These are phyloP conservation scores for Penicillium canescens DNA, from an alignment of 495 filamentous ascomycete genomes.

Conservation along the genomic window DNA sequence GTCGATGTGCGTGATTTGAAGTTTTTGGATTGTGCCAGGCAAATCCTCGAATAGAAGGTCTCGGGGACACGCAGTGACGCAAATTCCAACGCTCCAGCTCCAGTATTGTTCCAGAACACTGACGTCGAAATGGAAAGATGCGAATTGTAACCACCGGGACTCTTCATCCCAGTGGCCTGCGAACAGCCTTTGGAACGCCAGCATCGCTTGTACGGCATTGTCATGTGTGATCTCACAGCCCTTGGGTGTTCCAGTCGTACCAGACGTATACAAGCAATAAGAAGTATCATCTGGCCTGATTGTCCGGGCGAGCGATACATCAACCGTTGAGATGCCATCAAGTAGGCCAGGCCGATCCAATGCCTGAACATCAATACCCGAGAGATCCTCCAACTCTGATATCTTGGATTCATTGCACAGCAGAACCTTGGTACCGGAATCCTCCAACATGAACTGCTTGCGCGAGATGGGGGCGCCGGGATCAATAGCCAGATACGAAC, in stretches of 20 bases:
- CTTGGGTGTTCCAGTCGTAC: slow-evolving; percentile 96
- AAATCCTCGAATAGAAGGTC: slow-evolving; percentile 80
- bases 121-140: slow-evolving; percentile 86
- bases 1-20: slow-evolving; percentile 85
- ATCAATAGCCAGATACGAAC: slow-evolving; percentile 71
- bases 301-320: slow-evolving; percentile 13
- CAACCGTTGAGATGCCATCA: slow-evolving; percentile 17
- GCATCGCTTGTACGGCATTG: slow-evolving; percentile 39
- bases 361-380: slow-evolving; percentile 24
- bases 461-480: slow-evolving; percentile 44
- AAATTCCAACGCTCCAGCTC: slow-evolving; percentile 84
- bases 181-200: slow-evolving; percentile 43
- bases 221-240: slow-evolving; percentile 73
- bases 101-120: slow-evolving; percentile 87
- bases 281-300: slow-evolving; percentile 77
- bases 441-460: slow-evolving; percentile 44
- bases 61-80: slow-evolving; percentile 72
- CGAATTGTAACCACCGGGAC: slow-evolving; percentile 84
- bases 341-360: slow-evolving; percentile 36
- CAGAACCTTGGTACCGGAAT: slow-evolving; percentile 25
- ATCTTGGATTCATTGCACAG: slow-evolving; percentile 21
- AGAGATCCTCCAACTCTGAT: slow-evolving; percentile 15
- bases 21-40: slow-evolving; percentile 61
- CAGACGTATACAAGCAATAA: slow-evolving; percentile 95
- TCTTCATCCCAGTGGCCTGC: slow-evolving; percentile 52